Base-by-base conservation (phyloP, 352 stramenopile species). In the Pythium pyrilobum region DNA sequence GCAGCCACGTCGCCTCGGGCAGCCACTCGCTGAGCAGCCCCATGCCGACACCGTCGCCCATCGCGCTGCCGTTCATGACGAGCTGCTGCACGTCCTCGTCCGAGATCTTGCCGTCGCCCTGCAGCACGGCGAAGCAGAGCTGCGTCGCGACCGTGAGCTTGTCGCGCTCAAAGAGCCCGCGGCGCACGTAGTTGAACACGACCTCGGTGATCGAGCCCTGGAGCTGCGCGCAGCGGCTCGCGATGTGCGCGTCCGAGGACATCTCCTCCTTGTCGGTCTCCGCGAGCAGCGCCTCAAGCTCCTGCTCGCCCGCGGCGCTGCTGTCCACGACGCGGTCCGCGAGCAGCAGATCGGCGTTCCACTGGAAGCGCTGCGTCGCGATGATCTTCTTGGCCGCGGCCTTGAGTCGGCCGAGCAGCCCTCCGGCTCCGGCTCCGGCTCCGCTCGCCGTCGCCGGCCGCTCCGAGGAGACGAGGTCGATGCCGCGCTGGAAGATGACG, bases 151-250 rank as follows among this genome's bases (percentile, higher is more conserved):
- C 59, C 2, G 86, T 95, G 6, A 98, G 64, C 64, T 98, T 98
- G 66, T 98, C 89, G 21, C 74, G 76, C 52, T 98, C 94, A 64
- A 98, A 96, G 20, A 98, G 79, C 1, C 94, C 94, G 25, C 93
- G 80, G 3, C 91, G 85, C 20, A 98, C 81, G 66, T 98, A 98
- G 56, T 97, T 96, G 69, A 98, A 98, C 3, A 98, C 88, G 6
- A 91, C 74, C 8, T 89, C 77, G 0, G 81, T 89, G 56, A 89
- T 87, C n/a, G 75, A 87, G 0, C 48, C 63, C 48, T 84, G 74
- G 2, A 89, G 69, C 58, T 79, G 78, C 10, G 40, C 49, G 25
- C 85, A 92, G 0, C 81, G 65, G 0, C 62, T 41, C n/a, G 59
- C 64, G 45, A 93, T 89, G 29, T 80, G 69, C 15, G 68, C 46